Conservation (phyloP, 768 basidiomycete genomes). For the Termitomyces sp. region DNA sequence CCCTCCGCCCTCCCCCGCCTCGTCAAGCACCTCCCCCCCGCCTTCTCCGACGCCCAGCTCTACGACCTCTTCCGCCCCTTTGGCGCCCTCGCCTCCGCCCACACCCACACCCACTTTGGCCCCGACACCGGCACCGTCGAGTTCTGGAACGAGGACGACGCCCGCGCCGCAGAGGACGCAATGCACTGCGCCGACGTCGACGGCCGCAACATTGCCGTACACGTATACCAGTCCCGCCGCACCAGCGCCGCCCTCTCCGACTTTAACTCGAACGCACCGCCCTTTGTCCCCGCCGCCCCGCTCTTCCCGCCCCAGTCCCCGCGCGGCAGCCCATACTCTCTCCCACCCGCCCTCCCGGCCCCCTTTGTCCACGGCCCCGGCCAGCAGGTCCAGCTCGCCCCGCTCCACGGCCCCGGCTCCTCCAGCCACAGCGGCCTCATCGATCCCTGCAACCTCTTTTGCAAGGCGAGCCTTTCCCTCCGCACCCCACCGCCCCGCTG, state of each 20-base stretch:
- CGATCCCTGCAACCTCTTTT: conserved; percentile 87
- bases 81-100: conserved; percentile 77
- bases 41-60: conserved; percentile 63
- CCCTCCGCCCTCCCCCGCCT: conserved; percentile 75
- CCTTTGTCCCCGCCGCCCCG: conserved; percentile 54
- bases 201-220: conserved; percentile 81
- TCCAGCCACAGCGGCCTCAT: conserved; percentile 82
- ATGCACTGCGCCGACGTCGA: conserved; percentile 83
- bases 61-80: conserved; percentile 84
- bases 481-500: background rate
- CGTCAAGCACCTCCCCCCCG: conserved; percentile 76
- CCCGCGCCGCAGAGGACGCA: conserved; percentile 68
- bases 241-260: conserved; percentile 62
- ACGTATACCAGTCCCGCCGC: conserved; percentile 66
- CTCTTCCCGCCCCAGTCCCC: conserved; percentile 47
- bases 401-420: conserved; percentile 68
- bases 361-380: conserved; percentile 83
- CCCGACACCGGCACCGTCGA: conserved; percentile 76
- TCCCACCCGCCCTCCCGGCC: conserved; percentile 37
- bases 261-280: conserved; percentile 68
- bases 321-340: no score
- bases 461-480: conserved; percentile 51
- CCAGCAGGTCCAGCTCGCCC: conserved; percentile 85
- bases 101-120: conserved; percentile 70
- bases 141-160: conserved; percentile 87